Percentiles rank a stretch among this genome's conserved stretches.
Conservation (phyloP, 257 asterid genomes). For the Solanum pimpinellifolium region DNA sequence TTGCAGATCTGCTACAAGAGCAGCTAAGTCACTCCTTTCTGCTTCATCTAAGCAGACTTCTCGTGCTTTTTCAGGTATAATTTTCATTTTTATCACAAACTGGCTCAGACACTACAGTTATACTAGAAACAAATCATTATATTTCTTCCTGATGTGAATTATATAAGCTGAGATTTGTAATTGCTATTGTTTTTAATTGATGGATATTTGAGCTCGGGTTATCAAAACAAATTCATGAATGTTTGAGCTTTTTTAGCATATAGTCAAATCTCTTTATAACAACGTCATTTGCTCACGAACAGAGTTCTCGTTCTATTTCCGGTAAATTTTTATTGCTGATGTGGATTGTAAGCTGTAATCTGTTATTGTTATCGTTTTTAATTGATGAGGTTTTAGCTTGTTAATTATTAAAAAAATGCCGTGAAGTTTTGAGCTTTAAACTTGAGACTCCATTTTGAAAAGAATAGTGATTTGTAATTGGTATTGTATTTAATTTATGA, state of each 20-base stretch:
- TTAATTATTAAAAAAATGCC: not conserved
- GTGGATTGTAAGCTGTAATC: not conserved
- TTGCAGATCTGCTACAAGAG: slow-evolving; percentile 53
- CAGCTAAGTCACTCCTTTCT: slow-evolving; percentile 54
- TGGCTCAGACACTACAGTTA: not conserved
- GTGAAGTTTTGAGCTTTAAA: not conserved
- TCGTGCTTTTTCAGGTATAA: slow-evolving; percentile 67
- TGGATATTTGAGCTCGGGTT: not conserved
- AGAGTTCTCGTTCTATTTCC: not conserved
- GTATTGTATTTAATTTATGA: not conserved
- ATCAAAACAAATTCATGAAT: not conserved
- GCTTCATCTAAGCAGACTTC: slow-evolving; percentile 67
- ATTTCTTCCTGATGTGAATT: not conserved
- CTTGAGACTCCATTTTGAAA: not conserved
- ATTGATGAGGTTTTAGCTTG: not conserved
- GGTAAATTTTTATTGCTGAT: not conserved
- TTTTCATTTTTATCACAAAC: not conserved
- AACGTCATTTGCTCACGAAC: not conserved
- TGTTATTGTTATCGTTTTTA: not conserved
- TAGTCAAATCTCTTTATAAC: not conserved
- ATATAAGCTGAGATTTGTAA: not conserved
- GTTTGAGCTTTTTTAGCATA: not conserved
- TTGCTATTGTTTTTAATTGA: not conserved
- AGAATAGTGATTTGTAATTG: not conserved
- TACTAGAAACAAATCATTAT: not conserved